phyloP scores from a whole-genome alignment of 2,329 filamentous ascomycete genomes.

The Colletotrichum tabaci region DNA sequence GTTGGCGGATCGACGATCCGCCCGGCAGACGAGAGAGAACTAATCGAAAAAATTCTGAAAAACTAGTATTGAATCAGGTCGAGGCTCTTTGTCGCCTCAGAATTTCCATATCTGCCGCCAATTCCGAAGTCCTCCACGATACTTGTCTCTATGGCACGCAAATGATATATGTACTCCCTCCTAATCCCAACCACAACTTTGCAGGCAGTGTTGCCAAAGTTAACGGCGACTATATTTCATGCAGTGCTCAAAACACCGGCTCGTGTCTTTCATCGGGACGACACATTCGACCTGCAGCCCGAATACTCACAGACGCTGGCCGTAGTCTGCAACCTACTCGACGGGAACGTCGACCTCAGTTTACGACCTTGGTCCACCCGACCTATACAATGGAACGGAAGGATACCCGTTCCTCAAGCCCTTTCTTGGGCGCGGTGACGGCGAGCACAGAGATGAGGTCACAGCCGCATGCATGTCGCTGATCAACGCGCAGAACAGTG shows the following conservation, averaged over 20 bases:
- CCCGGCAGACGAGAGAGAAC: neutral
- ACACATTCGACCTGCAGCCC: neutral
- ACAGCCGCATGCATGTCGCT: slow-evolving; percentile 1
- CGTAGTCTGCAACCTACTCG: neutral
- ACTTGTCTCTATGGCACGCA: neutral
- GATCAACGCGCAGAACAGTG: slow-evolving; percentile 2
- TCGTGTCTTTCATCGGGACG: slow-evolving; percentile 1
- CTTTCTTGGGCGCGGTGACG: slow-evolving; percentile 5
- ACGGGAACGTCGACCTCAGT: neutral
- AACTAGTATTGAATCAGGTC: neutral
- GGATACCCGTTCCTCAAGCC: neutral
- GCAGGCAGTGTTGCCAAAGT: neutral
- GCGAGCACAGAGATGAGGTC: neutral
- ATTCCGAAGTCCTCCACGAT: slow-evolving; percentile 2
- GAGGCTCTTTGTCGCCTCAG: neutral
- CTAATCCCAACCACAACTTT: neutral
- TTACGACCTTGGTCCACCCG: neutral
- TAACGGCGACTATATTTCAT: slow-evolving; percentile 1
- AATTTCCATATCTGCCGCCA: neutral
- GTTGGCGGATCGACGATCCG: neutral
- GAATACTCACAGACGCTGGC: neutral
- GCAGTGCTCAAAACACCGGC: slow-evolving; percentile 5
- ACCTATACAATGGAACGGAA: neutral
- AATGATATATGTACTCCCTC: neutral
- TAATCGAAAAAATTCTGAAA: neutral